phyloP scores from a whole-genome alignment of 202 grass and related monocot genomes.

The Cymbopogon flexuosus region DNA sequence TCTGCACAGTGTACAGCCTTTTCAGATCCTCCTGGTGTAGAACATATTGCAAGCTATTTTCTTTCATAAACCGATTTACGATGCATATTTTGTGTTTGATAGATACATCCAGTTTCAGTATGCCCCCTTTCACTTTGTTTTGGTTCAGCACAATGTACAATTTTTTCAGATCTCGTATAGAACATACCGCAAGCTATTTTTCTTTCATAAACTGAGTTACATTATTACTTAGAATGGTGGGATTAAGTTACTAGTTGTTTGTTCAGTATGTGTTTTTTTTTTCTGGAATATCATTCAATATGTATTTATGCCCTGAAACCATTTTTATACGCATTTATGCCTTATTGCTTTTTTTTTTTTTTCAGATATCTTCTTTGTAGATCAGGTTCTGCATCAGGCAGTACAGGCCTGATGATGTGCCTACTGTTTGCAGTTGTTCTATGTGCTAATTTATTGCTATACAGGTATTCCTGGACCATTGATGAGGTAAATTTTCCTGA shows the following conservation, averaged over 20 bases:
- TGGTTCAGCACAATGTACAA: neutral
- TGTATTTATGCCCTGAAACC: neutral
- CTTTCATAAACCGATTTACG: neutral
- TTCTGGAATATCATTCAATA: neutral
- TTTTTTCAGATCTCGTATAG: conserved; percentile 18
- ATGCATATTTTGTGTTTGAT: neutral
- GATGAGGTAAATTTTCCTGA: neutral
- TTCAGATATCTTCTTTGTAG: neutral
- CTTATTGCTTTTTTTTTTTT: neutral
- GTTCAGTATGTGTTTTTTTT: neutral
- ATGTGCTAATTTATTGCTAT: conserved; percentile 9
- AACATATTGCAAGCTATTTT: conserved; percentile 8
- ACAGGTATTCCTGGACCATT: neutral
- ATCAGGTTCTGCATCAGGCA: neutral
- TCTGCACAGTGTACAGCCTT: conserved; percentile 3
- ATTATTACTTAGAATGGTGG: neutral
- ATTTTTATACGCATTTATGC: neutral
- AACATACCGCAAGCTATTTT: conserved; percentile 10
- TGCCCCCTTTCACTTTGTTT: neutral
- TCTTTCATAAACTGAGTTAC: neutral
- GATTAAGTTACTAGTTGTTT: neutral
- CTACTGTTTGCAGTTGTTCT: neutral
- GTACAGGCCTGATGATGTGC: conserved; percentile 16
- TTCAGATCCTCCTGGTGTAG: conserved; percentile 11
- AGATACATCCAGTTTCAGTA: conserved; percentile 14